Evolutionary conservation across 345 rosid species (phyloP).

Genomic region (Zanthoxylum bungeanum): DNA sequence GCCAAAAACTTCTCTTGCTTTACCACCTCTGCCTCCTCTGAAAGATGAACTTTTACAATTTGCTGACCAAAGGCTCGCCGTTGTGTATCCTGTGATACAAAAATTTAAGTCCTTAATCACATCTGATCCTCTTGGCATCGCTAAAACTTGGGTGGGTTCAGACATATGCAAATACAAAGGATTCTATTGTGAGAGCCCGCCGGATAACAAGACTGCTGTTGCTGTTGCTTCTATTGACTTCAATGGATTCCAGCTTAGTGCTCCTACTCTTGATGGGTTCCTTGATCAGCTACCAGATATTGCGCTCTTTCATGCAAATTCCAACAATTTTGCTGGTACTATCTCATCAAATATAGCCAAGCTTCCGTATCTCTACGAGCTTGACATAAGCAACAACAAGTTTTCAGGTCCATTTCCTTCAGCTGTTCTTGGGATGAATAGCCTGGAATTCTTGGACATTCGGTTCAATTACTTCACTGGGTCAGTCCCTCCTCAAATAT

Average conservation of each 20-base stretch:
- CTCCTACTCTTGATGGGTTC: slow-evolving; percentile 73
- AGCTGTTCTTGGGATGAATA: slow-evolving; percentile 48
- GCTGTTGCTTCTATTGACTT: slow-evolving; percentile 83
- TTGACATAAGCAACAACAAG: slow-evolving; percentile 76
- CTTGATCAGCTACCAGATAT: slow-evolving; percentile 70
- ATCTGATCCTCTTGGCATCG: slow-evolving; percentile 65
- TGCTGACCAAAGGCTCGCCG: slow-evolving; percentile 64
- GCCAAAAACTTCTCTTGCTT: slow-evolving; percentile 3
- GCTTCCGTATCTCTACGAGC: slow-evolving; percentile 76
- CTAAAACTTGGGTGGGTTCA: slow-evolving; percentile 69
- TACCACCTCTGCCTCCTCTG: slow-evolving; percentile 23
- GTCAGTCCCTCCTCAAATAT: slow-evolving; percentile 67
- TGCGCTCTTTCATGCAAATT: slow-evolving; percentile 85
- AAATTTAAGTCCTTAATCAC: slow-evolving; percentile 64
- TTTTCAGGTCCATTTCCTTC: slow-evolving; percentile 74
- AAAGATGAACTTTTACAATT: slow-evolving; percentile 32
- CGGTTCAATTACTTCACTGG: slow-evolving; percentile 73
- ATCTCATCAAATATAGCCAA: slow-evolving; percentile 51
- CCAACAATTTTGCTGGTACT: slow-evolving; percentile 66
- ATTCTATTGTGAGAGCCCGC: slow-evolving; percentile 78
- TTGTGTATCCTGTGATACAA: slow-evolving; percentile 73
- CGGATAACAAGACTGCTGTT: slow-evolving; percentile 66
- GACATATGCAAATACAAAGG: slow-evolving; percentile 79
- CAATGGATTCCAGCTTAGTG: slow-evolving; percentile 76
- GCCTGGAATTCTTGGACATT: slow-evolving; percentile 64